Conservation (phyloP, 1,284 basidiomycete species). For the Cystobasidium sp. region DNA sequence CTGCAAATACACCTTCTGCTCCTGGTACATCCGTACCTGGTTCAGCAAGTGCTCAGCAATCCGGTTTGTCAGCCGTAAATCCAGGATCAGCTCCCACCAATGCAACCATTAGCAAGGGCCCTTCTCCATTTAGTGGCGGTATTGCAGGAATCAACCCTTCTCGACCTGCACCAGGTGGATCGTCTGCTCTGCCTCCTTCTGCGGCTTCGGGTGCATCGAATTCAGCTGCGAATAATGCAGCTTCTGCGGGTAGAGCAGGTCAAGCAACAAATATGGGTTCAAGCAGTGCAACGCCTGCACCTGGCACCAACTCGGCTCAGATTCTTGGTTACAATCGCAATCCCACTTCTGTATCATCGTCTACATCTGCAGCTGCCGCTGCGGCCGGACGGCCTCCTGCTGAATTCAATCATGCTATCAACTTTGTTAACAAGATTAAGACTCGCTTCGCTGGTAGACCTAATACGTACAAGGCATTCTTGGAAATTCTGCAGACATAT, state of each 20-base stretch:
- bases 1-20: too few species aligned
- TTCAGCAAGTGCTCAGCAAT: too few species aligned
- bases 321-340: constrained; percentile 23
- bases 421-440: constrained; percentile 99
- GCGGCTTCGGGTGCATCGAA: too few species aligned
- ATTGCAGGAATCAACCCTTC: constrained; percentile 28
- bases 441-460: constrained; percentile 84
- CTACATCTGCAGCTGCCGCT: not conserved
- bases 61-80: too few species aligned
- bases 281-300: not conserved
- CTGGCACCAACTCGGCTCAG: not conserved
- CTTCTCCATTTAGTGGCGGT: constrained; percentile 31
- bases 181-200: not conserved
- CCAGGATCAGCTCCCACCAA: not conserved
- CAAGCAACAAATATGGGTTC: not conserved
- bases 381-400: constrained; percentile 57
- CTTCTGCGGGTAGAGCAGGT: constrained; percentile 7
- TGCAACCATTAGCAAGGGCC: constrained; percentile 1
- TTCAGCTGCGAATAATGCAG: constrained; percentile 3
- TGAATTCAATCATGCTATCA: constrained; percentile 97
- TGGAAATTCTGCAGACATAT: constrained; percentile 97
- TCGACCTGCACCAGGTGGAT: constrained; percentile 12
- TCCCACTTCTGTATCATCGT: too few species aligned
- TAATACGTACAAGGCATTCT: constrained; percentile 96
- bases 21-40: too few species aligned